Evolutionary conservation across 345 rosid species (phyloP).

Genomic region (Combretum micranthum): DNA sequence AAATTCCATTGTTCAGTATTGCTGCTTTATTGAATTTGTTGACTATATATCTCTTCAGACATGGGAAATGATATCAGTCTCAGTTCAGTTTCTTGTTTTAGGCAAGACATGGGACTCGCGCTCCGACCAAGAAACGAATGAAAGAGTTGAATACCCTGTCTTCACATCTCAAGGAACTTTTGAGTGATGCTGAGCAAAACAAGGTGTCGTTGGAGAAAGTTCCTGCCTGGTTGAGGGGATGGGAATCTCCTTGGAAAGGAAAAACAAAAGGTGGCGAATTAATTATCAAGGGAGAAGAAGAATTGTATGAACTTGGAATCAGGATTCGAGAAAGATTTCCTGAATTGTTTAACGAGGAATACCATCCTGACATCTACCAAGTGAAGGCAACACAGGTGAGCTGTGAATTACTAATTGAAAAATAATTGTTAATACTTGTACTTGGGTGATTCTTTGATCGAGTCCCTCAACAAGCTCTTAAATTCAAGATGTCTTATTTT

Average conservation of each 20-base stretch:
- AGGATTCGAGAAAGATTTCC: slow-evolving; percentile 72
- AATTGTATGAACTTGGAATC: slow-evolving; percentile 66
- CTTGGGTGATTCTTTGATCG: too few species aligned
- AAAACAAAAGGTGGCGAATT: slow-evolving; percentile 83
- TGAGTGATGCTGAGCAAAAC: slow-evolving; percentile 53
- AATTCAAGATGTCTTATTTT: too few species aligned
- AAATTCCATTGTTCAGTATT: not conserved
- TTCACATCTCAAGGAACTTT: slow-evolving; percentile 43
- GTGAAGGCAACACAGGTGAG: slow-evolving; percentile 79
- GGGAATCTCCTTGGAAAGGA: slow-evolving; percentile 85
- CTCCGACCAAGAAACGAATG: slow-evolving; percentile 86
- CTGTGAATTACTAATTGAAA: too few species aligned
- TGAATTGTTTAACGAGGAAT: slow-evolving; percentile 57
- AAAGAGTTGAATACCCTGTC: slow-evolving; percentile 64
- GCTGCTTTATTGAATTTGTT: not conserved
- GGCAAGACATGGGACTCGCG: slow-evolving; percentile 98
- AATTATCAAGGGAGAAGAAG: slow-evolving; percentile 68
- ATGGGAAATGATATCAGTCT: too few species aligned
- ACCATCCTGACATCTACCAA: slow-evolving; percentile 80
- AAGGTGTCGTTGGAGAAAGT: slow-evolving; percentile 28
- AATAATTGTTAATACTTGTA: too few species aligned
- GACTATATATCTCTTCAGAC: not conserved
- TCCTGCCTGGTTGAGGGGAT: slow-evolving; percentile 67
- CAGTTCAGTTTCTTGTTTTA: slow-evolving; percentile 12
- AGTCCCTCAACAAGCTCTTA: too few species aligned